Conservation (phyloP, 306 rosid genomes). For the Cicer judaicum region DNA sequence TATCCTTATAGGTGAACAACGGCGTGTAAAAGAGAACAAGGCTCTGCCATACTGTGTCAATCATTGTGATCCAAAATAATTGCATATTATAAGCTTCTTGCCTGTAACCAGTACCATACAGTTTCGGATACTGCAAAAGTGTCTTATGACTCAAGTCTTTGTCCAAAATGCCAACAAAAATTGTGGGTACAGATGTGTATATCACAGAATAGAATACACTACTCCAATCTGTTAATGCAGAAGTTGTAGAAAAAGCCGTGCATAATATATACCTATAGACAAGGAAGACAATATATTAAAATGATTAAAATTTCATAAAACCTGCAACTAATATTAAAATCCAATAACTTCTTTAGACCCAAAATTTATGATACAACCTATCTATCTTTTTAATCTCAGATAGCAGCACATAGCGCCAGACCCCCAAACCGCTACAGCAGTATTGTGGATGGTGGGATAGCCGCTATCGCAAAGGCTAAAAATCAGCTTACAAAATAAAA, state of each 20-base stretch:
- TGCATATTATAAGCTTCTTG: slow-evolving; percentile 87
- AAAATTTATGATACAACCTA: slow-evolving; percentile 23
- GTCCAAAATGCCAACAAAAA: slow-evolving; percentile 92
- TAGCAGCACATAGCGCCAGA: too few species aligned
- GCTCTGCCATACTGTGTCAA: slow-evolving; percentile 99
- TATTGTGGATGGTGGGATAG: too few species aligned
- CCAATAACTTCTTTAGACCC: slow-evolving; percentile 33
- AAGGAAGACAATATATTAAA: slow-evolving; percentile 40
- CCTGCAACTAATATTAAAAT: slow-evolving; percentile 22
- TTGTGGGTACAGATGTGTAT: slow-evolving; percentile 93
- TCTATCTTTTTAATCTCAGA: background rate
- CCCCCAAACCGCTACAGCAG: too few species aligned
- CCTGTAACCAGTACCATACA: slow-evolving; percentile 87
- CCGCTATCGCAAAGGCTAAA: too few species aligned
- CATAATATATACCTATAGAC: slow-evolving; percentile 79
- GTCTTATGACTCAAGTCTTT: slow-evolving; percentile 84
- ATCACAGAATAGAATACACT: slow-evolving; percentile 94
- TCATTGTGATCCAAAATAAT: slow-evolving; percentile 91
- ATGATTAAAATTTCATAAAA: slow-evolving; percentile 33
- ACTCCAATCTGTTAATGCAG: slow-evolving; percentile 98
- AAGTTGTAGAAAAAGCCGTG: slow-evolving; percentile 89
- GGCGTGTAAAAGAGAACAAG: slow-evolving; percentile 87
- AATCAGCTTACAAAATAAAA: too few species aligned
- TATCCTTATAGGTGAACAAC: slow-evolving; percentile 74
- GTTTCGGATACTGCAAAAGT: slow-evolving; percentile 73